These are phyloP conservation scores for Leccinum rimulosum DNA, from an alignment of 768 basidiomycete genomes.

Conservation along the genomic window DNA sequence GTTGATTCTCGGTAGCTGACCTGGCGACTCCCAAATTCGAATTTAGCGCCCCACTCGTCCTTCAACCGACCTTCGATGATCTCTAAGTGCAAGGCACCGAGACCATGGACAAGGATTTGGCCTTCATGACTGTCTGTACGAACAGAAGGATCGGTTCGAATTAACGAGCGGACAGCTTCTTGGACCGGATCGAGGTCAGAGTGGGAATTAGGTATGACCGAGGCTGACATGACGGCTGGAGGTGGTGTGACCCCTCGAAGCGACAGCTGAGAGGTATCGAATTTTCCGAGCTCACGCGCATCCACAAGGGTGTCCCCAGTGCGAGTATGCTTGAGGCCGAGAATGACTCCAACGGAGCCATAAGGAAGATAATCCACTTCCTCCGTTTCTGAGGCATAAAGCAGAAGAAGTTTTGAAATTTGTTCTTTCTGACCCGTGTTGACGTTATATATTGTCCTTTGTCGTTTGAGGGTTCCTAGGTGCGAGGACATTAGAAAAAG, in stretches of 20 bases:
- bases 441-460: constrained; percentile 59
- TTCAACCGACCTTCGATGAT: constrained; percentile 79
- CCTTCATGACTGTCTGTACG: constrained; percentile 79
- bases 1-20: constrained; percentile 77
- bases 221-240: constrained; percentile 81
- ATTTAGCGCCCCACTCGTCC: constrained; percentile 77
- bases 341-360: constrained; percentile 80
- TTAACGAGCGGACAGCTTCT: constrained; percentile 65
- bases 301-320: constrained; percentile 85
- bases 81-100: constrained; percentile 86
- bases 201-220: constrained; percentile 77
- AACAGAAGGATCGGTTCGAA: constrained; percentile 89
- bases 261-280: constrained; percentile 35
- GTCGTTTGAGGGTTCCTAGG: constrained; percentile 61
- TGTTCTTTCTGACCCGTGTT: constrained; percentile 70
- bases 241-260: constrained; percentile 71
- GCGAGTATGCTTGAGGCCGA: constrained; percentile 80
- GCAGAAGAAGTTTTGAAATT: constrained; percentile 67
- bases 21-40: constrained; percentile 72
- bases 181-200: constrained; percentile 77
- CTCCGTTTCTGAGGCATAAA: constrained; percentile 73
- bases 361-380: constrained; percentile 80
- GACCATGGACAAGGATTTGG: constrained; percentile 78
- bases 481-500: constrained; percentile 4
- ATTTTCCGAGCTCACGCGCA: constrained; percentile 35